These are phyloP conservation scores for Trypanosoma brucei DNA, from an alignment of 208 protist genomes.

Conservation along the genomic window DNA sequence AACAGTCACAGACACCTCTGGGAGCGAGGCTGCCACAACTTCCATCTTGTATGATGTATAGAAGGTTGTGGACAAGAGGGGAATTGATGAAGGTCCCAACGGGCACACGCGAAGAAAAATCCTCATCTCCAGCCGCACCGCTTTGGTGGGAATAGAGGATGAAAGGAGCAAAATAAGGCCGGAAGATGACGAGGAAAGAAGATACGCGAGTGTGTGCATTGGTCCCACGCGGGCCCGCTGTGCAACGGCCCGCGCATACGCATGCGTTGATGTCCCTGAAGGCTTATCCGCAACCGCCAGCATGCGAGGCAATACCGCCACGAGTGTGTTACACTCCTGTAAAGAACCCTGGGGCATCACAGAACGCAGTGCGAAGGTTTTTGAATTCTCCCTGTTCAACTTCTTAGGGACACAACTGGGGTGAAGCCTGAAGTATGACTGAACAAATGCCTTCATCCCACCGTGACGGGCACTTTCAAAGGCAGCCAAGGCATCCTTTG, in stretches of 20 bases:
- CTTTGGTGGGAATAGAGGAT: slow-evolving; percentile 20
- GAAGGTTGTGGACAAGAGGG: slow-evolving; percentile 48
- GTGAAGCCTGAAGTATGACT: slow-evolving; percentile 23
- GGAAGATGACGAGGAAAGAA: slow-evolving; percentile 21
- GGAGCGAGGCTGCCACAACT: slow-evolving; percentile 3
- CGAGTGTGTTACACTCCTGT: slow-evolving; percentile 13
- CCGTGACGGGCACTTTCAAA: neutral
- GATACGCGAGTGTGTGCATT: slow-evolving; percentile 24
- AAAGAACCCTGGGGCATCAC: slow-evolving; percentile 14
- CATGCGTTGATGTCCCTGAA: slow-evolving; percentile 16
- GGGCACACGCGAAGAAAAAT: slow-evolving; percentile 20
- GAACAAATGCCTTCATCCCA: slow-evolving; percentile 18
- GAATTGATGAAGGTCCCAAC: slow-evolving; percentile 11
- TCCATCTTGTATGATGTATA: slow-evolving; percentile 35
- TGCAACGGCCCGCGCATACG: slow-evolving; percentile 21
- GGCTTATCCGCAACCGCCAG: slow-evolving; percentile 34
- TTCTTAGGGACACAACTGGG: slow-evolving; percentile 12
- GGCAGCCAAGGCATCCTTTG: neutral
- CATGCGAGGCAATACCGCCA: slow-evolving; percentile 2
- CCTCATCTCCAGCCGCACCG: slow-evolving; percentile 28
- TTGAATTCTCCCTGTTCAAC: neutral
- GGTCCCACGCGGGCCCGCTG: neutral
- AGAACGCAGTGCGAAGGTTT: slow-evolving; percentile 15
- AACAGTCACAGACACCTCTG: slow-evolving; percentile 14
- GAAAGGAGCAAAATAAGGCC: slow-evolving; percentile 22